Evolutionary conservation across 352 stramenopile genomes (phyloP), one percentile per base, ranked within the genome.

Genomic region (Blastocystis sp.): DNA sequence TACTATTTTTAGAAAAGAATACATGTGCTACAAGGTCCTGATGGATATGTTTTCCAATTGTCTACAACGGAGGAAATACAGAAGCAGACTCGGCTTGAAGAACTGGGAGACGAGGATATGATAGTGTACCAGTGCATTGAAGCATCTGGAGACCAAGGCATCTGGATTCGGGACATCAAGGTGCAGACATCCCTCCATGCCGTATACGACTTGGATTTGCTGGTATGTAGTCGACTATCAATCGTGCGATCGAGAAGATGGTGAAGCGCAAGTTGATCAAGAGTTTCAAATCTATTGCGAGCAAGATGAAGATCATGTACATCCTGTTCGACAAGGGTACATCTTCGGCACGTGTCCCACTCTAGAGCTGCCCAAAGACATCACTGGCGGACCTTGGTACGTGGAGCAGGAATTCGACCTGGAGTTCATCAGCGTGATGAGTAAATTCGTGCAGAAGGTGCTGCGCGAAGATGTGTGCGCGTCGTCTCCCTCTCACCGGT

Each of bases 241-340:
- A 94, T 56, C 98, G 98, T 91, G 98, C 96, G 84, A 95, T 99
- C 91, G 98, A 98, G 90, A 91, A 97, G 90, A 91, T 99, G 37
- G 97, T 98, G 91, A 94, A 93, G 76, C 94, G 96, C 11, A 93
- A 94, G 90, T 92, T 99, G 4, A 96, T 99, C 92, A 99, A 99
- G 93, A 96, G 95, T 73, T 96, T 99, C 91, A 98, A 98, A 91
- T 98, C 95, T 8, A 98, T 99, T 56, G 98, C 94, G 62, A 98
- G 95, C 92, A 99, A 99, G 92, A 98, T 96, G 87, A 98, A 98
- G 92, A 99, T 98, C 91, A 92, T 99, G 0, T 99, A 99, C 92
- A 98, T 99, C 95, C 92, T 97, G 2, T 97, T 94, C 89, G 94
- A 98, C 76, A 92, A 97, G 66, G 93, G 93, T 95, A 91, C 63